Percentiles rank a stretch among this genome's conserved stretches.
Evolutionary conservation across 148 eudicot species (phyloP).

Genomic region (Persicaria maculosa): DNA sequence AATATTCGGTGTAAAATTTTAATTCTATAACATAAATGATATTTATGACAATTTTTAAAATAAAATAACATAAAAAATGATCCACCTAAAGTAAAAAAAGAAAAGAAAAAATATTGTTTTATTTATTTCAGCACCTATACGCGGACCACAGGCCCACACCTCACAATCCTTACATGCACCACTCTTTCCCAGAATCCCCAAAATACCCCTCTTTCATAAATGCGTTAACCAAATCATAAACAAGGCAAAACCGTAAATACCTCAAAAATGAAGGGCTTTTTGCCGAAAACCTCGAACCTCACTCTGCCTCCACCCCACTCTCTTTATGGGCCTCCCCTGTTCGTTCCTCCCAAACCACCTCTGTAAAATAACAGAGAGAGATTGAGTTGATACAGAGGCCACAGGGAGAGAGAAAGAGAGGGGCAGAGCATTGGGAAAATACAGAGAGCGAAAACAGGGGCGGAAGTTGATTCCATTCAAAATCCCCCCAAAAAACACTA

Average conservation of each 20-base stretch:
- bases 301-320: slow-evolving; percentile 9
- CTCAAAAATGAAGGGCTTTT: background rate
- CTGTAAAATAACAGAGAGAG: slow-evolving; percentile 28
- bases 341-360: slow-evolving; percentile 3
- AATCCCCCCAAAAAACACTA: too few relatives aligned
- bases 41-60: too few relatives aligned
- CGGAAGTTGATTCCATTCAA: slow-evolving; percentile 7
- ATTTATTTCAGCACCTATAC: slow-evolving; percentile 4
- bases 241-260: background rate
- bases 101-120: background rate
- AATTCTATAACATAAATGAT: too few relatives aligned
- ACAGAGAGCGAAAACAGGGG: slow-evolving; percentile 23
- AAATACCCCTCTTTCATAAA: background rate
- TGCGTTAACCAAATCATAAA: background rate
- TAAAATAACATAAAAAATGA: too few relatives aligned
- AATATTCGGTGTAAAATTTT: too few relatives aligned
- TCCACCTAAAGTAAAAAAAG: background rate
- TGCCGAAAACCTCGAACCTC: background rate
- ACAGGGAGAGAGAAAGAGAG: slow-evolving; percentile 13
- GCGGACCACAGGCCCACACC: background rate
- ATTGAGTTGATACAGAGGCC: background rate
- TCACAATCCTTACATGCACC: background rate
- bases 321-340: slow-evolving; percentile 22
- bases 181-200: background rate
- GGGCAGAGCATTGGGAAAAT: slow-evolving; percentile 21